These are phyloP conservation scores for Crataegus laevigata DNA, from an alignment of 306 rosid genomes.

Conservation along the genomic window DNA sequence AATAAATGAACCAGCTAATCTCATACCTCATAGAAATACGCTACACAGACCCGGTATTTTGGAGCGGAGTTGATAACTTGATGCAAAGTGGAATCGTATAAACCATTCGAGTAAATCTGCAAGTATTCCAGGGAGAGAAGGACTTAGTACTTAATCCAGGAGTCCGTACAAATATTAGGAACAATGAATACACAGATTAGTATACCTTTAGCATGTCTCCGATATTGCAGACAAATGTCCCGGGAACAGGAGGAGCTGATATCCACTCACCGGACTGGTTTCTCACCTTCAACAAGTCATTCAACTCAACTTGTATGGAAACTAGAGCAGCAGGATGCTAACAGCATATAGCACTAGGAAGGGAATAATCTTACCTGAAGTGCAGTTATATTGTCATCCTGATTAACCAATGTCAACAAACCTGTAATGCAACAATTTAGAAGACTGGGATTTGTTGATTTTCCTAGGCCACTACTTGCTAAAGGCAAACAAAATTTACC, in stretches of 20 bases:
- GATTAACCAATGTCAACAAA: slow-evolving; percentile 80
- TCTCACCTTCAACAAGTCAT: slow-evolving; percentile 59
- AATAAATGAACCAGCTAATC: not conserved
- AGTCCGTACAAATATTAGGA: not conserved
- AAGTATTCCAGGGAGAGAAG: slow-evolving; percentile 7
- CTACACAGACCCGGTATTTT: slow-evolving; percentile 70
- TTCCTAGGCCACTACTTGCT: not conserved
- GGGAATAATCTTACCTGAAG: slow-evolving; percentile 52
- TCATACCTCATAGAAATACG: slow-evolving; percentile 75
- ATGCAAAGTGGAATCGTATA: slow-evolving; percentile 86
- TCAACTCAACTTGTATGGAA: slow-evolving; percentile 5
- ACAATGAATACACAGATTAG: not conserved
- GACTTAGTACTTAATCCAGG: not conserved
- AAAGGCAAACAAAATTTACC: slow-evolving; percentile 36
- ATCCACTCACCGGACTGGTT: slow-evolving; percentile 85
- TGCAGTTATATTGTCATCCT: slow-evolving; percentile 75
- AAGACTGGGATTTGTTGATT: slow-evolving; percentile 3
- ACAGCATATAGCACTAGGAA: not conserved
- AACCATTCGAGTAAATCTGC: slow-evolving; percentile 87
- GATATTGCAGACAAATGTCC: slow-evolving; percentile 77
- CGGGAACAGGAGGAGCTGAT: slow-evolving; percentile 83
- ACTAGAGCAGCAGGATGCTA: not conserved
- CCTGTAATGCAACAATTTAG: slow-evolving; percentile 40
- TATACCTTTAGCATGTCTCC: slow-evolving; percentile 96
- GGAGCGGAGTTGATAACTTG: slow-evolving; percentile 59